A percentile compares a stretch with the other conserved stretches of the same genome.
These are phyloP conservation scores for Wickerhamiella australiensis DNA, from an alignment of 805 yeast genomes.

Conservation along the genomic window DNA sequence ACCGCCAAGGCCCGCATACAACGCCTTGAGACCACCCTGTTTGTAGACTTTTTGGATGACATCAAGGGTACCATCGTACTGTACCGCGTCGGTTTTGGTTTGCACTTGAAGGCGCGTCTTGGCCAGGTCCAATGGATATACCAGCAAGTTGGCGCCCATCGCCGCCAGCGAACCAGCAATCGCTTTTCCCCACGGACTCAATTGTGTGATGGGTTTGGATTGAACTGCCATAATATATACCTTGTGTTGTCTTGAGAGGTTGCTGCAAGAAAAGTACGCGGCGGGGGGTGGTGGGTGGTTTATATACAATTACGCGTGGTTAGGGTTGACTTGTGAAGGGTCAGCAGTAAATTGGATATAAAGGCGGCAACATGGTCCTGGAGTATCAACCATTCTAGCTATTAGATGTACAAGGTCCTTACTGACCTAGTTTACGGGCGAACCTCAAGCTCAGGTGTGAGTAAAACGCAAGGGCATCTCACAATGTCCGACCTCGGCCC, in stretches of 20 bases:
- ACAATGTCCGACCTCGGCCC: constrained; percentile 5
- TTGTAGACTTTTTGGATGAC: constrained; percentile 46
- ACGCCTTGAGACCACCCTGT: constrained; percentile 50
- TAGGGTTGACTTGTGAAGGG: too few species aligned
- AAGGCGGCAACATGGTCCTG: too few species aligned
- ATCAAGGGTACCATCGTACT: constrained; percentile 48
- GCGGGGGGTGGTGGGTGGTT: background rate
- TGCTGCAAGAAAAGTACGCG: background rate
- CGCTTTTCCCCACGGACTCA: constrained; percentile 63
- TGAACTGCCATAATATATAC: constrained; percentile 7
- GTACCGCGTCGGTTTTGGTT: constrained; percentile 21
- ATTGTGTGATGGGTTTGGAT: constrained; percentile 13
- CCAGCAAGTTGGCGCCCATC: constrained; percentile 61
- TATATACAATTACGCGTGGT: background rate
- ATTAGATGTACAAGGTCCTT: too few species aligned
- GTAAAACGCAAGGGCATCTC: too few species aligned
- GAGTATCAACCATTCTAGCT: too few species aligned
- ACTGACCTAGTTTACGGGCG: too few species aligned
- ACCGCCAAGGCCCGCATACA: constrained; percentile 61
- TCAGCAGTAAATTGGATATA: too few species aligned
- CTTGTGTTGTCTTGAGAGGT: background rate
- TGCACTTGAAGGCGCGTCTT: constrained; percentile 72
- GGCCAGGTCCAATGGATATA: constrained; percentile 69
- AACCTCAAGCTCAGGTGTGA: too few species aligned
- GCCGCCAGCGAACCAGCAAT: constrained; percentile 76